Conservation (phyloP, 805 yeast species). For the Wickerhamiella azyma region DNA sequence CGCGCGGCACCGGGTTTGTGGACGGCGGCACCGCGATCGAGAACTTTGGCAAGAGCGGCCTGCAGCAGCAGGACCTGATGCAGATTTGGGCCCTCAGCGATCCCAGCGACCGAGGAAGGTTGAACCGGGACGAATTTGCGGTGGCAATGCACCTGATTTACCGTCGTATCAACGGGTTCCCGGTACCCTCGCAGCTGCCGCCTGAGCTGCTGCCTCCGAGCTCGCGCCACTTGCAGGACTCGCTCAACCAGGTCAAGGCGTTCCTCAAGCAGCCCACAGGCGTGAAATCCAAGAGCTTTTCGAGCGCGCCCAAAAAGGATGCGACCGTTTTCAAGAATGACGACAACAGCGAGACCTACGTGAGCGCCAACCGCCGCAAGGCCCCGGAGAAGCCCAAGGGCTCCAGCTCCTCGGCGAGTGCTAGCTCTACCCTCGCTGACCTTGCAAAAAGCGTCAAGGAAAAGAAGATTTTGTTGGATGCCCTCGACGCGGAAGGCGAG, state of each 20-base stretch:
- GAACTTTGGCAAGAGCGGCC: constrained; percentile 82
- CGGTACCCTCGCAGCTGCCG: constrained; percentile 71
- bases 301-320: constrained; percentile 26
- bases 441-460: constrained; percentile 57
- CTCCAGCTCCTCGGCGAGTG: neutral
- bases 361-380: constrained; percentile 47
- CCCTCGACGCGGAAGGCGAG: constrained; percentile 50
- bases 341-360: constrained; percentile 59
- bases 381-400: constrained; percentile 10
- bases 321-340: constrained; percentile 53
- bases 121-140: constrained; percentile 82
- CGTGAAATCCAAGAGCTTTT: constrained; percentile 25
- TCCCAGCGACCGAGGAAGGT: constrained; percentile 63
- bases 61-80: constrained; percentile 73
- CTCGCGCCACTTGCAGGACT: constrained; percentile 55
- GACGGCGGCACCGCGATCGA: constrained; percentile 73
- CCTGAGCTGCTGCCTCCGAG: constrained; percentile 86
- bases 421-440: constrained; percentile 19
- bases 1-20: constrained; percentile 51
- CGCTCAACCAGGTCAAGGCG: constrained; percentile 57
- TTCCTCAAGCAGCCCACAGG: constrained; percentile 32
- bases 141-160: constrained; percentile 96
- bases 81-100: constrained; percentile 85
- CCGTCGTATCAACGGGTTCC: constrained; percentile 75
- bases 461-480: constrained; percentile 54